Evolutionary conservation across 2,329 filamentous ascomycete species (phyloP).

Genomic region (Claviceps digitariae): DNA sequence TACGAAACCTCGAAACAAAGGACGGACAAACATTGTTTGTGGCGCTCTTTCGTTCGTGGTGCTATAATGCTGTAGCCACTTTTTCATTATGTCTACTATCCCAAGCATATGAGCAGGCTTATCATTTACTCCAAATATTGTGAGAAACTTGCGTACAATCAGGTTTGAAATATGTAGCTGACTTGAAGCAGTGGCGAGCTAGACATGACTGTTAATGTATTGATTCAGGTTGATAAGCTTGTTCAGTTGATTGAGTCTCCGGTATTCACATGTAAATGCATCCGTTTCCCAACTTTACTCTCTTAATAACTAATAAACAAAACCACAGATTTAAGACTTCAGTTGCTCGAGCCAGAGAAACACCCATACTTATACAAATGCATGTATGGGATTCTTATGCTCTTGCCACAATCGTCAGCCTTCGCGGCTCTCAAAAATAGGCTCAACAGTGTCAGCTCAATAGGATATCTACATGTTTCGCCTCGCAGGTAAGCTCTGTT

Average conservation of each 20-base stretch:
- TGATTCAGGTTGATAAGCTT: constrained; percentile 97
- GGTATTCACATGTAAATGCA: constrained; percentile 77
- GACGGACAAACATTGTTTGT: constrained; percentile 96
- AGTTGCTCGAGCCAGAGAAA: constrained; percentile 88
- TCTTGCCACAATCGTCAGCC: constrained; percentile 92
- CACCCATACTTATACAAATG: constrained; percentile 96
- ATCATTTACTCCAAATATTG: constrained; percentile 93
- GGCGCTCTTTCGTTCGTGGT: constrained; percentile 90
- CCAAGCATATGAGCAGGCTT: constrained; percentile 96
- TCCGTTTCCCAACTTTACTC: not conserved
- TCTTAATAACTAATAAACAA: not conserved
- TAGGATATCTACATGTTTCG: constrained; percentile 81
- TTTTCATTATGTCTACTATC: constrained; percentile 92
- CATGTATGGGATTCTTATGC: constrained; percentile 91
- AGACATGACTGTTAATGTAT: constrained; percentile 97
- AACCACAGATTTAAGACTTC: constrained; percentile 68
- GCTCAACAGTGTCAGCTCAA: constrained; percentile 91
- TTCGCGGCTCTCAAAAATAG: constrained; percentile 95
- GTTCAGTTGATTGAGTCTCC: constrained; percentile 94
- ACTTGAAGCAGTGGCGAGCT: constrained; percentile 61
- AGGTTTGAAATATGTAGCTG: not conserved
- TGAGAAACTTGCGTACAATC: constrained; percentile 27
- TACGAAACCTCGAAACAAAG: constrained; percentile 84
- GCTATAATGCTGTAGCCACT: constrained; percentile 93
- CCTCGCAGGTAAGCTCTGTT: constrained; percentile 55